A percentile compares a stretch with the other conserved stretches of the same genome.
Conservation (phyloP, 176 grass and related monocot genomes). For the Aegilops bicornis region DNA sequence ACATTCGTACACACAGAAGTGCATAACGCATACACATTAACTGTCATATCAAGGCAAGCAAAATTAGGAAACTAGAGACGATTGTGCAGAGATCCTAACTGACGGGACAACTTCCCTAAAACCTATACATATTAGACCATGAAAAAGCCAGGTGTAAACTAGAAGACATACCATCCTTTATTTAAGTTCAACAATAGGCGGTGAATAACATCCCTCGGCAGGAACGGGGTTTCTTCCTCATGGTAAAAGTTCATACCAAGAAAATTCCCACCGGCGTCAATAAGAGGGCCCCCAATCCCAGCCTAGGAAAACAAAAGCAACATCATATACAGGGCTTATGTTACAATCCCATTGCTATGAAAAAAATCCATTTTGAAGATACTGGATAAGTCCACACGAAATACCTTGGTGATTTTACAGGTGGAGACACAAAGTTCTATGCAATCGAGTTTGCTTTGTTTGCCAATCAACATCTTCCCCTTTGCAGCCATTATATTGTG, state of each 20-base stretch:
- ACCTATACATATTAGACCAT: background rate
- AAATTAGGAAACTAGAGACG: background rate
- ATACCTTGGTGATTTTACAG: slow-evolving; percentile 6
- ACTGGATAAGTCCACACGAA: background rate
- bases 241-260: slow-evolving; percentile 1
- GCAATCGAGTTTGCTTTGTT: background rate
- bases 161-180: background rate
- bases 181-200: background rate
- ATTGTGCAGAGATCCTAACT: background rate
- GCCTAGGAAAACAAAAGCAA: background rate
- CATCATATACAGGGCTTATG: background rate
- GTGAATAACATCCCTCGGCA: background rate
- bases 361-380: background rate
- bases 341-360: background rate
- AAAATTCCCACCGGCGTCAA: background rate
- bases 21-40: background rate
- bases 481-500: background rate
- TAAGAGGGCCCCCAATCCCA: background rate
- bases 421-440: background rate
- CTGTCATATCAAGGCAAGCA: background rate
- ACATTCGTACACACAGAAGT: background rate
- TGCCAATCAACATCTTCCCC: background rate
- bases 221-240: background rate
- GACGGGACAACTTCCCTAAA: background rate
- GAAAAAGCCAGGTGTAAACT: background rate